A percentile compares a stretch with the other conserved stretches of the same genome.
phyloP scores from a whole-genome alignment of 176 grass and related monocot genomes.

The Secale cereale region DNA sequence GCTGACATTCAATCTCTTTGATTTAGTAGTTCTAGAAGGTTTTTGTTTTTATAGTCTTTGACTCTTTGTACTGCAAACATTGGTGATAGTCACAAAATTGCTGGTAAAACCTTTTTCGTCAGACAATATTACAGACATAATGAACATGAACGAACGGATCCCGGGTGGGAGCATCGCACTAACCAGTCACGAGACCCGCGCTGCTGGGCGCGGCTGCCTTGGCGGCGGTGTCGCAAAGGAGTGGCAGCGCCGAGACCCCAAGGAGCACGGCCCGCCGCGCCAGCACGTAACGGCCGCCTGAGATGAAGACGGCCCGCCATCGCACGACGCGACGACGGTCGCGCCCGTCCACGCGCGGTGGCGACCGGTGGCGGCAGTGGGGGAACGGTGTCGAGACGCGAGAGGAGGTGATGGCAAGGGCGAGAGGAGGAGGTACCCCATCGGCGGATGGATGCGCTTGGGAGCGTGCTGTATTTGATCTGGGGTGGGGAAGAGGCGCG shows the following conservation, averaged over 20 bases:
- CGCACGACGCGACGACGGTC: constrained; percentile 6
- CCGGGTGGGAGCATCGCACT: background rate
- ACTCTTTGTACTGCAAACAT: background rate
- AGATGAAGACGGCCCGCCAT: background rate
- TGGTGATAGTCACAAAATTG: background rate
- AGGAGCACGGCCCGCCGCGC: constrained; percentile 70
- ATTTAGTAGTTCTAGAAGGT: background rate
- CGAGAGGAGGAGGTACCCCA: constrained; percentile 42
- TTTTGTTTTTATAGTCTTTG: no score
- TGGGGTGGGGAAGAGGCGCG: no score
- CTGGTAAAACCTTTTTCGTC: background rate
- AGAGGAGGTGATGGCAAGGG: constrained; percentile 36
- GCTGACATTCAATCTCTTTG: background rate
- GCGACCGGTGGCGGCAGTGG: background rate
- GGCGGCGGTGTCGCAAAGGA: constrained; percentile 48
- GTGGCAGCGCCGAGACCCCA: constrained; percentile 67
- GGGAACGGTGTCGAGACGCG: background rate
- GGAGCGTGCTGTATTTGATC: no score
- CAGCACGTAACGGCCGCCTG: constrained; percentile 21
- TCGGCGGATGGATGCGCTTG: no score
- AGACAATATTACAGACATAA: background rate
- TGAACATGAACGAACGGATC: background rate
- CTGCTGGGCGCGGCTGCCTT: constrained; percentile 17
- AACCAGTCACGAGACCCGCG: constrained; percentile 41
- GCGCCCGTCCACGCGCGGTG: constrained; percentile 22